Base-by-base conservation (phyloP, 345 rosid species). In the Citrus australasica region DNA sequence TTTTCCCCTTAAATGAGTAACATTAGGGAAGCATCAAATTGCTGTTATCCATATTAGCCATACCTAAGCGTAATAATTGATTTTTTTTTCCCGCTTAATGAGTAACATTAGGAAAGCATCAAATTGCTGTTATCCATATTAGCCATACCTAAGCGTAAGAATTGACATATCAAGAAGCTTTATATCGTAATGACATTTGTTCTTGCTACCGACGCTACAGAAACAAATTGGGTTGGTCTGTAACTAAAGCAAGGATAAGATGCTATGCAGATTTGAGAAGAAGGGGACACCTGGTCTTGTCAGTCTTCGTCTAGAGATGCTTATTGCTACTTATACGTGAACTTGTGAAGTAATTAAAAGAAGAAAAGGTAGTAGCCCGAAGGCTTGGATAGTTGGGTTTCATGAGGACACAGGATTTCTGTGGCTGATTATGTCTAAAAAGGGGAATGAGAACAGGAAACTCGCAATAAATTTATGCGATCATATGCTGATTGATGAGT, bases 251-350 rank as follows among this genome's bases (percentile, higher is more conserved):
- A 48, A 74, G 66, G 25, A 69, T 71, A 71, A 76, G 84, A 82
- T 79, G 80, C 80, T 58, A 21, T 4, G 28, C 62, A 69, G 67
- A 63, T 55, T 8, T n/a, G 48, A 69, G 72, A 63, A 60, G 42
- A 59, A 66, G 25, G 21, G 35, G 77, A 48, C 38, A 28, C 71
- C 38, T 30, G 38, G 71, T 68, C 67, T 48, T 33, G 30, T 38
- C 76, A 19, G 70, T 68, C 81, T 16, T 66, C 51, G 61, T 51
- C 68, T 53, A 3, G n/a, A 68, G 78, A 78, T 67, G 75, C 81
- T 81, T 51, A 6, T 60, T 19, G 75, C 73, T 33, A 74, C 5
- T 68, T 27, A 9, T 28, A 6, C 16, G 70, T 28, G 27, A 16
- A 27, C 37, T 16, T 28, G 70, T 22, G 27, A 16, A 22, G 6